Evolutionary conservation across 768 basidiomycete genomes (phyloP).

Genomic region (Tricholoma saponaceum): DNA sequence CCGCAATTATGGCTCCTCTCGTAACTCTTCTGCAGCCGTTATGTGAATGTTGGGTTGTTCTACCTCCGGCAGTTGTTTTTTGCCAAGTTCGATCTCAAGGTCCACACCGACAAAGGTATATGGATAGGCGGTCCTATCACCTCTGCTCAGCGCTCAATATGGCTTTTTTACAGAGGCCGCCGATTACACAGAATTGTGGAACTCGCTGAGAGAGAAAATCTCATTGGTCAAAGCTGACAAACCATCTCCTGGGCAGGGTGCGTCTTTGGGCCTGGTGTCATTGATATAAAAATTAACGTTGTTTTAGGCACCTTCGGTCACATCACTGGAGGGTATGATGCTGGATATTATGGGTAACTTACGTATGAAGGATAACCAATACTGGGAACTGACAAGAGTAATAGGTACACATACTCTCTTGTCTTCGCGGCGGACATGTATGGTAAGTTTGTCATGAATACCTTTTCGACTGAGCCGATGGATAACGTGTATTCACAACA

Average conservation of each 20-base stretch:
- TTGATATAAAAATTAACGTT: neutral
- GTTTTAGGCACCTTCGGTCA: conserved; percentile 62
- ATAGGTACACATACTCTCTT: conserved; percentile 66
- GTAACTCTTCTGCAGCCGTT: conserved; percentile 40
- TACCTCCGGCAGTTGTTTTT: conserved; percentile 85
- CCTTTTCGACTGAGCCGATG: neutral
- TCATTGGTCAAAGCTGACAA: conserved; percentile 64
- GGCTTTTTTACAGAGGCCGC: conserved; percentile 36
- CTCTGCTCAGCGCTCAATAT: neutral
- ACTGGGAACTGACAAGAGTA: neutral
- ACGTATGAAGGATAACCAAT: neutral
- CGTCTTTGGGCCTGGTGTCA: neutral
- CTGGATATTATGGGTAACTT: conserved; percentile 59
- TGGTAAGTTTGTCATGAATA: conserved; percentile 21
- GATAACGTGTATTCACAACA: neutral
- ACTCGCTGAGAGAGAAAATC: conserved; percentile 60
- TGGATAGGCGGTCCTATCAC: neutral
- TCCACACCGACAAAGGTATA: conserved; percentile 66
- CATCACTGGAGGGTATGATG: conserved; percentile 70
- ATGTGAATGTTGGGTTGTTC: conserved; percentile 79
- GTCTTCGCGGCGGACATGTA: conserved; percentile 62
- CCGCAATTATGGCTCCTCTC: neutral
- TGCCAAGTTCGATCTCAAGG: conserved; percentile 72
- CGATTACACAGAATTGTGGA: conserved; percentile 82
- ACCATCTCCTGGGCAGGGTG: conserved; percentile 62